phyloP scores from a whole-genome alignment of 345 rosid species.

The Geranium rotundifolium region DNA sequence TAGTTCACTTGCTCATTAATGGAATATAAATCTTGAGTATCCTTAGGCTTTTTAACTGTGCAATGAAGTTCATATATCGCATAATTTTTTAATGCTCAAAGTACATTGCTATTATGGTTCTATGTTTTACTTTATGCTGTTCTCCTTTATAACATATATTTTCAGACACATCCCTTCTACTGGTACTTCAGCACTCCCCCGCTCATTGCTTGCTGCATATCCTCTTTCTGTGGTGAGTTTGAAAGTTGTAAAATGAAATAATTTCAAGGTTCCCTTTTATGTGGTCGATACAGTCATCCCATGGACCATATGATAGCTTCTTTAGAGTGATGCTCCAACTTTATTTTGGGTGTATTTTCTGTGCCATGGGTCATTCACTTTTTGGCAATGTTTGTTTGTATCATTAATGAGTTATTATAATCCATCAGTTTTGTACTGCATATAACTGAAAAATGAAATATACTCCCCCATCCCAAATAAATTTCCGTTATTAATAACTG shows the following conservation, averaged over 20 bases:
- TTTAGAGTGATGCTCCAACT: constrained; percentile 1
- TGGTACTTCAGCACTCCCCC: constrained; percentile 98
- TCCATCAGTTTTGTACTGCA: too few relatives aligned
- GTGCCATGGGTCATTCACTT: too few relatives aligned
- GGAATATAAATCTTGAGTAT: too few relatives aligned
- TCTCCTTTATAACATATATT: constrained; percentile 30
- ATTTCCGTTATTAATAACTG: too few relatives aligned
- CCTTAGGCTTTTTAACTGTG: background rate
- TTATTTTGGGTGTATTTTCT: too few relatives aligned
- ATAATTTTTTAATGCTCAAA: background rate
- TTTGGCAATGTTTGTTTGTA: too few relatives aligned
- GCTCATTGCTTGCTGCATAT: constrained; percentile 68
- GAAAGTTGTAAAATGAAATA: constrained; percentile 4
- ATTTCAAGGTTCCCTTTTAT: background rate
- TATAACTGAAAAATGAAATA: too few relatives aligned
- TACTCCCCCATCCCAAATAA: too few relatives aligned
- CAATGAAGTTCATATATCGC: background rate
- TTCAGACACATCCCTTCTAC: constrained; percentile 68
- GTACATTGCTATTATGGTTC: background rate
- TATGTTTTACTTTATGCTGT: background rate
- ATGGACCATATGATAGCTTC: background rate
- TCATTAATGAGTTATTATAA: too few relatives aligned
- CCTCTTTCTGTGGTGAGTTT: constrained; percentile 78
- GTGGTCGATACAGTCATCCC: background rate
- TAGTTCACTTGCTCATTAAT: background rate